These are phyloP conservation scores for Macroventuria anomochaeta DNA, from an alignment of 2,329 filamentous ascomycete genomes.

Conservation along the genomic window DNA sequence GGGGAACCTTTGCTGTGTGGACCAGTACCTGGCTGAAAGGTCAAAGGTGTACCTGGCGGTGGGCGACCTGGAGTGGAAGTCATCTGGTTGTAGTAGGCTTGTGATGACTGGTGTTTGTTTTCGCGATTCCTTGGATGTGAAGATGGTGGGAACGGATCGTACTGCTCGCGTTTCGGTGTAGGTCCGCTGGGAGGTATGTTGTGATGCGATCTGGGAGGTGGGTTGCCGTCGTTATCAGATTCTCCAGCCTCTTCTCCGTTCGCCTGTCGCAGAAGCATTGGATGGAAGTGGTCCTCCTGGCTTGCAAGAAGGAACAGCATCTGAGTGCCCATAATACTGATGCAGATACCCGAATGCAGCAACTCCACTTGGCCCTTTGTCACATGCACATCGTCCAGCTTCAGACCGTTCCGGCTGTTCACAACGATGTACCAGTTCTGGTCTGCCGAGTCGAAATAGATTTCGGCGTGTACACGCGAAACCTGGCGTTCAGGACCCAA, in stretches of 20 bases:
- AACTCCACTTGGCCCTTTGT: slow-evolving; percentile 70
- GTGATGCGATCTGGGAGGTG: slow-evolving; percentile 40
- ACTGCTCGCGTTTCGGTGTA: slow-evolving; percentile 47
- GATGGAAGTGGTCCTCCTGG: slow-evolving; percentile 72
- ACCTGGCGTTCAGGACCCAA: slow-evolving; percentile 64
- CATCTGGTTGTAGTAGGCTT: slow-evolving; percentile 42
- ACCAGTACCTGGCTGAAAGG: slow-evolving; percentile 43
- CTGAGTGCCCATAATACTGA: slow-evolving; percentile 90
- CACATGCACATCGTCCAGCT: slow-evolving; percentile 76
- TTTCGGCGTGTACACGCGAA: slow-evolving; percentile 58
- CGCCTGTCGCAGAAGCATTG: slow-evolving; percentile 69
- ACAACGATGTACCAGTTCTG: slow-evolving; percentile 82
- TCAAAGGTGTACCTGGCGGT: slow-evolving; percentile 44
- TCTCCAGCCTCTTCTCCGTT: slow-evolving; percentile 46
- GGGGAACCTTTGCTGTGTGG: slow-evolving; percentile 56
- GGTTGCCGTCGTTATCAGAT: slow-evolving; percentile 49
- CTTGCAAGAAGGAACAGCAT: slow-evolving; percentile 98
- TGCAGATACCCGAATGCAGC: slow-evolving; percentile 84
- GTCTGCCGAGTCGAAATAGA: slow-evolving; percentile 53
- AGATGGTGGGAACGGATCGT: slow-evolving; percentile 47
- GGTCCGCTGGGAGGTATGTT: slow-evolving; percentile 44
- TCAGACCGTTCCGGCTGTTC: slow-evolving; percentile 89
- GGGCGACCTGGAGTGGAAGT: slow-evolving; percentile 47
- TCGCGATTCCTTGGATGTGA: slow-evolving; percentile 38
- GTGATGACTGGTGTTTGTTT: slow-evolving; percentile 41